Percentiles rank a stretch among this genome's conserved stretches.
Conservation (phyloP, 2,329 filamentous ascomycete genomes). For the Stemphylium lycopersici region DNA sequence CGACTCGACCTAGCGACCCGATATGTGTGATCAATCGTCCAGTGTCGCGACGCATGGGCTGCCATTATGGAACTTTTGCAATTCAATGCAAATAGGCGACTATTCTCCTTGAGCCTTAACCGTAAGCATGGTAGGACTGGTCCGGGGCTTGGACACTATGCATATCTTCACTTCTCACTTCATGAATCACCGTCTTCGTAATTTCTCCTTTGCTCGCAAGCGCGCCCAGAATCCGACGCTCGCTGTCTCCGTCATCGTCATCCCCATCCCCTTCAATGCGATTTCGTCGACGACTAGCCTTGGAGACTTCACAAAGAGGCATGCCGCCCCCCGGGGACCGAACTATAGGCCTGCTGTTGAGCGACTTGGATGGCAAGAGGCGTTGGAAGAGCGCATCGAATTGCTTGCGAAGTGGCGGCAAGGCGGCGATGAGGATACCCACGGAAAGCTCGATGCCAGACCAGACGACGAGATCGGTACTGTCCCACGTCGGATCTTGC, state of each 20-base stretch:
- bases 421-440: slow-evolving; percentile 31
- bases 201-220: not conserved
- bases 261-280: not conserved
- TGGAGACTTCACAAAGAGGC: slow-evolving; percentile 28
- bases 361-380: slow-evolving; percentile 24
- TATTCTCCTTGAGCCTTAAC: no score
- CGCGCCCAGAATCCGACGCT: not conserved
- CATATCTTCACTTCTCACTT: not conserved
- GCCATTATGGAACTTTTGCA: no score
- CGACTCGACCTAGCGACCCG: no score
- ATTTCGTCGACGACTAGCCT: not conserved
- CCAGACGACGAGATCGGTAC: slow-evolving; percentile 33
- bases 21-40: no score
- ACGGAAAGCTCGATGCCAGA: slow-evolving; percentile 29
- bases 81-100: no score
- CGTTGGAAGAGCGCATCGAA: slow-evolving; percentile 29
- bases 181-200: not conserved
- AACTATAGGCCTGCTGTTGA: slow-evolving; percentile 12
- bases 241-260: not conserved
- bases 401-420: slow-evolving; percentile 35
- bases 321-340: slow-evolving; percentile 9
- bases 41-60: no score
- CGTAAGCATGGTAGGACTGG: not conserved
- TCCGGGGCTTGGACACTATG: not conserved
- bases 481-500: slow-evolving; percentile 30